Percentiles rank a stretch among this genome's conserved stretches.
Conservation (phyloP, 2,329 filamentous ascomycete genomes). For the Scedosporium minutisporum region DNA sequence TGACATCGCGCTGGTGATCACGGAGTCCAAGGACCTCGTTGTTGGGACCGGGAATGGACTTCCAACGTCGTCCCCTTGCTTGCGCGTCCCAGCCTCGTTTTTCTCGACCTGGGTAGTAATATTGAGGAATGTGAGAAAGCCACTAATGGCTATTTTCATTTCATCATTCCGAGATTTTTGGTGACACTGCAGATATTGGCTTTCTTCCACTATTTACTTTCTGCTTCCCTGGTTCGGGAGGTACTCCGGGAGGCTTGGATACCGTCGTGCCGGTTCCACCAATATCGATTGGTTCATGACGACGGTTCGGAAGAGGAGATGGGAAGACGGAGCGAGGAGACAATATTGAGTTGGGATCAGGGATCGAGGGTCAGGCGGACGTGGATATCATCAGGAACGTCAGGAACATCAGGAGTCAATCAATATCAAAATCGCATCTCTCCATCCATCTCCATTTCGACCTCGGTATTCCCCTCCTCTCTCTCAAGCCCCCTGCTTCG, state of each 20-base stretch:
- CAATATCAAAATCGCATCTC: no score
- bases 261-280: neutral
- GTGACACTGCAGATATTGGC: neutral
- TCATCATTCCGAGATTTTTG: neutral
- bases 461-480: no score
- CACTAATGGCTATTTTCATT: no score
- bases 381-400: no score
- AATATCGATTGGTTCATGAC: neutral
- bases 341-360: no score
- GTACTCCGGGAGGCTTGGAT: neutral
- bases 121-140: no score
- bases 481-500: neutral
- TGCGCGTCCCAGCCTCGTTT: no score
- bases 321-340: neutral
- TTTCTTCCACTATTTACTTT: neutral
- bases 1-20: neutral
- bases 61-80: no score
- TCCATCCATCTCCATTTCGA: no score
- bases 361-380: no score
- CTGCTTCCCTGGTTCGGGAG: neutral
- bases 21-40: neutral
- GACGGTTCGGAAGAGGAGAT: neutral
- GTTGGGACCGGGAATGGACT: neutral
- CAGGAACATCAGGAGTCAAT: no score
- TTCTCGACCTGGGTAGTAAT: no score